Evolutionary conservation across 441 rosid species (phyloP).

Genomic region (Erysimum pusillum): DNA sequence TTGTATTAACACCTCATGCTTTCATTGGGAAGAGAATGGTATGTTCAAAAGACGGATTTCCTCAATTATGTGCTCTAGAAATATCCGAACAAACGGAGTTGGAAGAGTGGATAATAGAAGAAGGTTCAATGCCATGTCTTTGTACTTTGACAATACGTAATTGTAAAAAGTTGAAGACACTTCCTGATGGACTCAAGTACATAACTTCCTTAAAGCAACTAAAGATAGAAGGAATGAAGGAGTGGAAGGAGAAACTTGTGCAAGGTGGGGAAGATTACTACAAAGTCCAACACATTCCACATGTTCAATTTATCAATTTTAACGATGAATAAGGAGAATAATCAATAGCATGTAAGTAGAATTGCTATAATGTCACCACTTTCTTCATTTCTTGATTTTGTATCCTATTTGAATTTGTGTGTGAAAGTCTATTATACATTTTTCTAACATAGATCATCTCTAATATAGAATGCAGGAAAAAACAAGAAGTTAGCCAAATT

Average conservation of each 20-base stretch:
- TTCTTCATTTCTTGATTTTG: neutral
- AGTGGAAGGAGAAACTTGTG: neutral
- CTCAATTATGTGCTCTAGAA: neutral
- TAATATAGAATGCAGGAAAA: neutral
- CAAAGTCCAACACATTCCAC: neutral
- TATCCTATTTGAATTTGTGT: neutral
- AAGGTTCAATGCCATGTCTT: neutral
- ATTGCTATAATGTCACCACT: neutral
- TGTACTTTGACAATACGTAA: neutral
- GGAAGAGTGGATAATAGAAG: constrained; percentile 8
- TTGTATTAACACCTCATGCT: accelerated
- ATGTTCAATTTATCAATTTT: neutral
- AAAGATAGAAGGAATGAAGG: neutral
- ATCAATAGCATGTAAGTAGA: too few relatives aligned
- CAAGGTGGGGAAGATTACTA: neutral
- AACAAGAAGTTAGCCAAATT: neutral
- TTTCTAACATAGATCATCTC: neutral
- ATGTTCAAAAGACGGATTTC: neutral
- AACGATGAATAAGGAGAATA: neutral
- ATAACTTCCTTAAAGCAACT: neutral
- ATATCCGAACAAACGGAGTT: neutral
- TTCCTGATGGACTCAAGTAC: neutral
- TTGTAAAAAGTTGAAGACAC: neutral
- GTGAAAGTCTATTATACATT: neutral
- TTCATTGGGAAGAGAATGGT: neutral